Percentiles rank a stretch among this genome's conserved stretches.
phyloP scores from a whole-genome alignment of 306 rosid species.

The Begonia loranthoides region DNA sequence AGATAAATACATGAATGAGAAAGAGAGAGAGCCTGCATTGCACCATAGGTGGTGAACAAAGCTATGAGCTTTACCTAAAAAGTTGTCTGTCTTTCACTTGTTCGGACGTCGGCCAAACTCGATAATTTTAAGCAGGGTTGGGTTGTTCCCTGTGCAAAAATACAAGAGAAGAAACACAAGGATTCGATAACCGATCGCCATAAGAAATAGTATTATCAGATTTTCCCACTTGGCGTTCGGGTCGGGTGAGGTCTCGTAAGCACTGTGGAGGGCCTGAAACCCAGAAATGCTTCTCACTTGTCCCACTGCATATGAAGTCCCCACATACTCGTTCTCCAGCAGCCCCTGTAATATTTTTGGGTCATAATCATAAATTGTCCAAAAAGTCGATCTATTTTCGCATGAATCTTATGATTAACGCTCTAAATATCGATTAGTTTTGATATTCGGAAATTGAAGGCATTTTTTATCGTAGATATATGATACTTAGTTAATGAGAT shows the following conservation, averaged over 20 bases:
- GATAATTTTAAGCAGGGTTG: constrained; percentile 27
- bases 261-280: constrained; percentile 71
- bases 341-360: constrained; percentile 48
- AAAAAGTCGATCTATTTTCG: too few species aligned
- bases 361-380: too few species aligned
- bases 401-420: background rate
- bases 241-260: constrained; percentile 58
- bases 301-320: constrained; percentile 77
- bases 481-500: background rate
- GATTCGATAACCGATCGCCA: constrained; percentile 73
- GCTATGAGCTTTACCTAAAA: too few species aligned
- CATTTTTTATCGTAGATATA: too few species aligned
- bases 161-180: constrained; percentile 40
- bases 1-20: too few species aligned
- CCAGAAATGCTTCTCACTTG: constrained; percentile 91
- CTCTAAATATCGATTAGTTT: background rate
- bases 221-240: constrained; percentile 73
- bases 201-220: constrained; percentile 72
- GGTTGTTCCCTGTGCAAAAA: constrained; percentile 34
- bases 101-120: constrained; percentile 42
- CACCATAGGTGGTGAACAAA: too few species aligned
- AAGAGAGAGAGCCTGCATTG: too few species aligned
- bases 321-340: constrained; percentile 90
- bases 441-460: background rate
- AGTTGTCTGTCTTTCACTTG: constrained; percentile 26